Base-by-base conservation (phyloP, 2,329 filamentous ascomycete species). In the Fusarium redolens region DNA sequence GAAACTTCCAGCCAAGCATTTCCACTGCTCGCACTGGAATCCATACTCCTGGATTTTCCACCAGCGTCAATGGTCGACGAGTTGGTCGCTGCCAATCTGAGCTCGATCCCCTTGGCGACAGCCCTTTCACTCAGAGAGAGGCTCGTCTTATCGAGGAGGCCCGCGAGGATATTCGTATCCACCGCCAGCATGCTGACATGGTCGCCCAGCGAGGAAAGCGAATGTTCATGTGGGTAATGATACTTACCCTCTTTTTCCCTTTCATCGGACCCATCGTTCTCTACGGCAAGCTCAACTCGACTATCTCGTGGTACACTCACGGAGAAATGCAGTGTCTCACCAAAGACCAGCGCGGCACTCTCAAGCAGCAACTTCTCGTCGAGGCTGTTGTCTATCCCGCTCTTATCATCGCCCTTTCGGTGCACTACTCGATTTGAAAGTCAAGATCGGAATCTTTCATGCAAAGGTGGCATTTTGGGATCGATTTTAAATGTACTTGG, bases 221-320 rank as follows among this genome's bases (percentile, higher is more conserved):
- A 1, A 82, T 84, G 57, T 88, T 87, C 70, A 72, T 78, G 13
- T 47, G 76, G 17, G 82, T 87, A 68, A 74, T 83, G 48, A 35
- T 78, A 1, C 51, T 86, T 45, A 84, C 83, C 22, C 60, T 85
- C 3, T 44, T 79, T 11, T 81, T 89, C n/a, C 87, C 87, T 0
- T 85, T 88, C 52, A 77, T 86, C 14, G 83, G 85, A 0, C 65
- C 86, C 1, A 73, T 88, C 12, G 83, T 85, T 2, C 80, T 87
- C 31, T 79, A 75, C 14, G 85, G 86, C 15, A 81, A 78, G 17
- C 84, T 88, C 50, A 82, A 87, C 69, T 78, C 80, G 2, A 82
- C 82, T 0, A 81, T 89, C 33, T 82, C 82, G 11, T 89, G 86
- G 86, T 84, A 82, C 58, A 87, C 86, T 0, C 77, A 81, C 4